Evolutionary conservation across 129 eudicot genomes (phyloP).

Genomic region (Flaveria linearis): DNA sequence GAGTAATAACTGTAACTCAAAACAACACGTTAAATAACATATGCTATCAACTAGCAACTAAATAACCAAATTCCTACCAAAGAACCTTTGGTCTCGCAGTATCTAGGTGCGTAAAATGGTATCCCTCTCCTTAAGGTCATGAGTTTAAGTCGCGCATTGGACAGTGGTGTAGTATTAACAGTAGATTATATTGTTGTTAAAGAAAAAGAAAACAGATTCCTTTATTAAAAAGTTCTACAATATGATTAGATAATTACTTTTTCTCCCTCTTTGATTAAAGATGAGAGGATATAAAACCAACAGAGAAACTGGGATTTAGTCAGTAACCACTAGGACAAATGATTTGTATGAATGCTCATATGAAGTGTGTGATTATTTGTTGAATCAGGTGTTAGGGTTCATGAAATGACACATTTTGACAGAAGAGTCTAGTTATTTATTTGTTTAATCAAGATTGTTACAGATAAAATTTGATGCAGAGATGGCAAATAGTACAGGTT

Average conservation of each 20-base stretch:
- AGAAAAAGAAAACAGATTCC: too few relatives aligned
- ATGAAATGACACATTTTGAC: neutral
- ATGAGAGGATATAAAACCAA: neutral
- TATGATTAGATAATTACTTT: slow-evolving; percentile 10
- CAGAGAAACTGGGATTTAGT: neutral
- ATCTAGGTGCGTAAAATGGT: too few relatives aligned
- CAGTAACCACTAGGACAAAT: neutral
- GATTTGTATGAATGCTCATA: neutral
- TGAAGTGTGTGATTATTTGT: slow-evolving; percentile 13
- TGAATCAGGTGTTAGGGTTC: neutral
- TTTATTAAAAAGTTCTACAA: too few relatives aligned
- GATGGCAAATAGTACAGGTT: neutral
- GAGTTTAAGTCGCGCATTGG: too few relatives aligned
- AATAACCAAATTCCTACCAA: too few relatives aligned
- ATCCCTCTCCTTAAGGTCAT: too few relatives aligned
- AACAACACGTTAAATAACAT: too few relatives aligned
- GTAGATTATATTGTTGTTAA: too few relatives aligned
- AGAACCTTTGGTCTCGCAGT: too few relatives aligned
- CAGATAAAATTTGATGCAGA: neutral
- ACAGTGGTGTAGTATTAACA: too few relatives aligned
- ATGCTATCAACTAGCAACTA: too few relatives aligned
- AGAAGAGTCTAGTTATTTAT: neutral
- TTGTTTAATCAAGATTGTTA: neutral
- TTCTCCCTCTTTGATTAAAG: slow-evolving; percentile 8
- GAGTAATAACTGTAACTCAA: too few relatives aligned